Evolutionary conservation across 768 basidiomycete genomes (phyloP), one percentile per base, ranked within the genome.

Genomic region (Tylopilus sp.): DNA sequence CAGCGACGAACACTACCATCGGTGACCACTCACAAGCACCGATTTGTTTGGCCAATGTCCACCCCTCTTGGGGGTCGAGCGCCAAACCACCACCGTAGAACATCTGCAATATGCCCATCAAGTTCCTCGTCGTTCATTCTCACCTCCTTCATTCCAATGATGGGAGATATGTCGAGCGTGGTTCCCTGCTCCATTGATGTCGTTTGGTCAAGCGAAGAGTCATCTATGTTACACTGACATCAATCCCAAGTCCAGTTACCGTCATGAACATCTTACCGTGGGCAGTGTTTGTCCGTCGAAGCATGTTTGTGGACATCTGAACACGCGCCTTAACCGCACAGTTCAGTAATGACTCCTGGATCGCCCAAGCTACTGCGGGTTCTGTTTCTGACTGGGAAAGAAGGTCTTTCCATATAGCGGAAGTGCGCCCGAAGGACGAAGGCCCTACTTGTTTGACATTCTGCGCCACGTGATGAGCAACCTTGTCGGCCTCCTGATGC

Each of bases 71-170:
- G 82, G 28, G 76, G 72, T 36, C 92, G 76, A 48, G 75, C 59
- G 1, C 91, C 89, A 52, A 77, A 70, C 93, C 93, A 96, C 83
- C 87, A 94, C 45, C 76, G 66, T 3, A 92, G 67, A 1, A 86
- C 73, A 48, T 76, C 75, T 1, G 62, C 58, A 22, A 94, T 69
- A 56, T 87, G 77, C 1, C 55, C 54, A 22, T 84, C 76, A 19
- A 96, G 76, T 40, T 80, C 55, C 1, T 40, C 36, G 10, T 80
- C 72, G 45, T 89, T 74, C 65, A 87, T 76, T 1, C 38, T 22
- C 55, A 95, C 90, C 22, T 65, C 61, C 57, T 80, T 85, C 9
- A 67, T 80, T 14, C 92, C 92, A 24, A 96, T 82, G 33, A 91
- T 80, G 17, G 71, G 69, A 46, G 70, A 65, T 30, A 52, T 47